Evolutionary conservation across 495 filamentous ascomycete genomes (phyloP).

Genomic region (Tuber magnatum): DNA sequence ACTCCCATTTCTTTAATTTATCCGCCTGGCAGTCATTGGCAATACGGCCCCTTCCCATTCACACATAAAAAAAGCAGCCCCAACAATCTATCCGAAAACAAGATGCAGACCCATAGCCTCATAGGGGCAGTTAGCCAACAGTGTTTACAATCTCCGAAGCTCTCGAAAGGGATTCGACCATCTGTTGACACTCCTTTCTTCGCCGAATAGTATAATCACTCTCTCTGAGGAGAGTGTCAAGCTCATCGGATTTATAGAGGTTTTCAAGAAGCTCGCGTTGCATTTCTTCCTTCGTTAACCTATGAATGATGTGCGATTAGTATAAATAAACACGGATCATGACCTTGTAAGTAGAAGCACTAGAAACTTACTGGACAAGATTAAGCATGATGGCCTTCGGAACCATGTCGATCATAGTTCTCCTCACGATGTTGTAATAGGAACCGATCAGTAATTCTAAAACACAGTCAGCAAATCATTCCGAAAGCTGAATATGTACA

Average conservation of each 20-base stretch:
- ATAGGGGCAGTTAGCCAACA: constrained; percentile 32
- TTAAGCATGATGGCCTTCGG: constrained; percentile 99
- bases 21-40: constrained; percentile 16
- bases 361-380: constrained; percentile 73
- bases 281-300: constrained; percentile 96
- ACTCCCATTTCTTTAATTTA: constrained; percentile 21
- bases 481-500: constrained; percentile 15
- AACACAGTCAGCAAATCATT: constrained; percentile 9
- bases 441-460: constrained; percentile 88
- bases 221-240: constrained; percentile 94
- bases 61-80: constrained; percentile 9
- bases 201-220: constrained; percentile 92
- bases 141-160: constrained; percentile 86
- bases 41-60: constrained; percentile 19
- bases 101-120: constrained; percentile 1
- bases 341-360: neutral
- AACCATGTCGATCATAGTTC: constrained; percentile 99
- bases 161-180: constrained; percentile 85
- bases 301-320: constrained; percentile 41
- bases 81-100: constrained; percentile 12
- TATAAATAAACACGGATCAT: constrained; percentile 8
- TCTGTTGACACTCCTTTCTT: constrained; percentile 97
- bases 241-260: constrained; percentile 83
- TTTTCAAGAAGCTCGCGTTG: constrained; percentile 95
- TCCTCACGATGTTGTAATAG: constrained; percentile 95